Base-by-base conservation (phyloP, 192 early-diverging fungal species). In the Podila clonocystis region DNA sequence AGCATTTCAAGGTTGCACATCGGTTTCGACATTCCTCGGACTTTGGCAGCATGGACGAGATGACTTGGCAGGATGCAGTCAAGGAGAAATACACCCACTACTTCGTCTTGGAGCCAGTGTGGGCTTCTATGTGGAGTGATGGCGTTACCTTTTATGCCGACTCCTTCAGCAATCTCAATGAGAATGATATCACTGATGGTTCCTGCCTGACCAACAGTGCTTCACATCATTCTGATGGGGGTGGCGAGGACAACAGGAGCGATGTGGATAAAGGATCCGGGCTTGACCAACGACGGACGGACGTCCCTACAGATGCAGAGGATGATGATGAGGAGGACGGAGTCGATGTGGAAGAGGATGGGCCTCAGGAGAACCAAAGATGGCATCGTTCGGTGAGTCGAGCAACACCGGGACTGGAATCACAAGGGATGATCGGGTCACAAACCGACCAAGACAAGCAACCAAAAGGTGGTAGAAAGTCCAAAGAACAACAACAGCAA, bases 31-130 rank as follows among this genome's bases (percentile, higher is more conserved):
- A 65, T 65, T 49, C 63, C 26, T 65, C 26, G 45, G 26, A 1
- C 41, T 17, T 17, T 0, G 15, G n/a, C 63, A 19, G 5, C 8
- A 30, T 41, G 26, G 63, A 30, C 3, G 63, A 65, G 26, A 8
- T 19, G 45, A 49, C 41, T 65, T 65, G 63, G 63, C 28, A 28
- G 26, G 63, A 65, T 65, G 41, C 63, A 17, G 63, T 65, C 45
- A 28, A 41, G 45, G 45, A 49, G 41, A 50, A 24, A 65, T 65
- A 9, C 63, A 29, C 48, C 48, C 28, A 65, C 63, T 65, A 65
- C 48, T 50, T 65, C 8, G 20, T 65, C 45, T 65, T 49, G 29
- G 63, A 65, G 48, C 63, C 63, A 20, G 63, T 45, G 28, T 65
- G 63, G 63, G 15, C 63, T 4, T 65, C 63, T 50, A 48, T 50